phyloP scores from a whole-genome alignment of 2,329 filamentous ascomycete species.

The Lizonia empirigonia region DNA sequence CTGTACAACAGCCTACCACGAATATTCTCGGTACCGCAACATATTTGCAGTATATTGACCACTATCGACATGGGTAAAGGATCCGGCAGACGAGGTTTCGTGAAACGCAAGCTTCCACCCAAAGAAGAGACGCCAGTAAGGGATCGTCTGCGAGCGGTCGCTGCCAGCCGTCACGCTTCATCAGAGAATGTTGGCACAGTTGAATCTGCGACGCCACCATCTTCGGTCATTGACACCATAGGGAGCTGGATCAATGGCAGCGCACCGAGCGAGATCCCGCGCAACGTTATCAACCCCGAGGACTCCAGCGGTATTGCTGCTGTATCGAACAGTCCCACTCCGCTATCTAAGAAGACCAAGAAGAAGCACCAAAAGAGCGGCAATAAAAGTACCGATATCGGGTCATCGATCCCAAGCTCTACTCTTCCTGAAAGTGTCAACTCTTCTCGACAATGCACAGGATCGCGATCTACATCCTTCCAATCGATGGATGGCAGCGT shows the following conservation, averaged over 20 bases:
- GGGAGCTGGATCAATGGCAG: background rate
- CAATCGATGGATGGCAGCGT: background rate
- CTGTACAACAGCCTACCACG: slow-evolving; percentile 30
- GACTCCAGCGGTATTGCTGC: background rate
- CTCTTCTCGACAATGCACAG: background rate
- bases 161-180: background rate
- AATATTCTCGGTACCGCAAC: slow-evolving; percentile 34
- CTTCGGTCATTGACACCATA: background rate
- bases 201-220: background rate
- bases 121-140: background rate
- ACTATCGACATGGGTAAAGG: slow-evolving; percentile 25
- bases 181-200: background rate
- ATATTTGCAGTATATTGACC: slow-evolving; percentile 28
- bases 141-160: background rate
- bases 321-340: background rate
- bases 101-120: background rate
- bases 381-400: background rate
- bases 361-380: background rate
- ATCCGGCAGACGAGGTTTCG: too few species aligned
- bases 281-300: background rate
- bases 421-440: background rate
- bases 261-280: background rate
- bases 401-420: background rate
- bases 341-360: background rate
- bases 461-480: background rate